Evolutionary conservation across 192 early-diverging fungal species (phyloP).

Genomic region (Backusella sp.): DNA sequence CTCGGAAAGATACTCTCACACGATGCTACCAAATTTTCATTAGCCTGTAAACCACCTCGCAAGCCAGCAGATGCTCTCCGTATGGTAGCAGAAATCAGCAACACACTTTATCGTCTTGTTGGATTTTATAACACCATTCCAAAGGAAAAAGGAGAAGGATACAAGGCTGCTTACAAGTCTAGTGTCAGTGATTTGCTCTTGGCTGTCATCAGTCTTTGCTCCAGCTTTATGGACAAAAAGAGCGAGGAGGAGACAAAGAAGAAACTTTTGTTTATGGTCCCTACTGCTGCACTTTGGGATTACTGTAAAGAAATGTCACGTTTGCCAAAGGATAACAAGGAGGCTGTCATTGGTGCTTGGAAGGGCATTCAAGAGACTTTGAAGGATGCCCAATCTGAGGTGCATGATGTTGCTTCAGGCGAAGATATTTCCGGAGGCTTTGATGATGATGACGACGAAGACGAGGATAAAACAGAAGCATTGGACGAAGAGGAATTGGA

Average conservation of each 20-base stretch:
- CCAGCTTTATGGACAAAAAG: constrained; percentile 13
- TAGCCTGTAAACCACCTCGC: constrained; percentile 37
- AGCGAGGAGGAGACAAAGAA: constrained; percentile 12
- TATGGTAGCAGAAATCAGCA: constrained; percentile 25
- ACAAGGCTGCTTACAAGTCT: constrained; percentile 2
- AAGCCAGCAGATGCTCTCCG: constrained; percentile 17
- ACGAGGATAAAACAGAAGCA: constrained; percentile 13
- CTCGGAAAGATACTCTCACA: constrained; percentile 31
- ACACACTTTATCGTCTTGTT: constrained; percentile 25
- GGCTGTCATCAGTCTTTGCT: constrained; percentile 18
- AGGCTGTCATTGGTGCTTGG: constrained; percentile 23
- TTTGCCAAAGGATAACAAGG: constrained; percentile 19
- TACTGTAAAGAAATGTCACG: background rate
- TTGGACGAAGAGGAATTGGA: constrained; percentile 12
- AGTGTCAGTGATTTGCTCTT: constrained; percentile 5
- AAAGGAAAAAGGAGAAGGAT: background rate
- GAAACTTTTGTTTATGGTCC: constrained; percentile 20
- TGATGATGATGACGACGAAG: constrained; percentile 19
- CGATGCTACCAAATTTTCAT: constrained; percentile 33
- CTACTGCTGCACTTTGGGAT: constrained; percentile 36
- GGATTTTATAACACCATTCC: constrained; percentile 35
- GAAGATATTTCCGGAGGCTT: constrained; percentile 12
- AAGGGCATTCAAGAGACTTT: constrained; percentile 12
- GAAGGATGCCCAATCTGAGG: constrained; percentile 27
- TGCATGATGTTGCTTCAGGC: constrained; percentile 19